phyloP scores from a whole-genome alignment of 768 basidiomycete genomes.

The Flagelloscypha sp. region DNA sequence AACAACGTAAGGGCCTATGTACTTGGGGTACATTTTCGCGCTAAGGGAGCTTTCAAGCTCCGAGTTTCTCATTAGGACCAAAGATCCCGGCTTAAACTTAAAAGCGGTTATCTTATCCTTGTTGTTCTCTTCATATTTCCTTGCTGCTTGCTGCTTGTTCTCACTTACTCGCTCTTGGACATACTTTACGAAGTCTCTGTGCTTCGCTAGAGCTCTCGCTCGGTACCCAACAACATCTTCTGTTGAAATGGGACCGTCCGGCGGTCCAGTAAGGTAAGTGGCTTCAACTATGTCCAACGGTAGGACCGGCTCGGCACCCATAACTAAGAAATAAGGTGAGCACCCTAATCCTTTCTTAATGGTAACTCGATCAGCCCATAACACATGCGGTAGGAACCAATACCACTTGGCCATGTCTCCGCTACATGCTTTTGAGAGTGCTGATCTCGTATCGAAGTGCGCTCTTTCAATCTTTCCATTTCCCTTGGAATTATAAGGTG shows the following conservation, averaged over 20 bases:
- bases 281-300: conserved; percentile 20
- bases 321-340: conserved; percentile 15
- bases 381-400: conserved; percentile 7
- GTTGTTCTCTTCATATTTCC: conserved; percentile 15
- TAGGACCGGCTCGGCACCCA: conserved; percentile 15
- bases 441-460: conserved; percentile 20
- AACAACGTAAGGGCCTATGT: conserved; percentile 21
- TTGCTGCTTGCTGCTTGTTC: conserved; percentile 10
- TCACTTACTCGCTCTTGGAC: conserved; percentile 7
- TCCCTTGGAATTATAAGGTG: conserved; percentile 31
- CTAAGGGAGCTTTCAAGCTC: conserved; percentile 13
- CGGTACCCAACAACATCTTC: conserved; percentile 14
- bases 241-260: conserved; percentile 5
- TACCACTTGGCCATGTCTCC: conserved; percentile 18
- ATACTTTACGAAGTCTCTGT: conserved; percentile 13
- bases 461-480: conserved; percentile 28
- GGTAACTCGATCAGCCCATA: conserved; percentile 17
- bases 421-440: conserved; percentile 13
- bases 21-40: conserved; percentile 16
- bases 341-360: conserved; percentile 10
- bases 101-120: conserved; percentile 8
- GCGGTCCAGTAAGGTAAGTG: conserved; percentile 17
- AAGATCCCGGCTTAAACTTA: conserved; percentile 12
- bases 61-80: conserved; percentile 17
- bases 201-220: conserved; percentile 12